Percentiles rank a stretch among this genome's conserved stretches.
phyloP scores from a whole-genome alignment of 192 early-diverging fungal species.

The Mortierella alpina region DNA sequence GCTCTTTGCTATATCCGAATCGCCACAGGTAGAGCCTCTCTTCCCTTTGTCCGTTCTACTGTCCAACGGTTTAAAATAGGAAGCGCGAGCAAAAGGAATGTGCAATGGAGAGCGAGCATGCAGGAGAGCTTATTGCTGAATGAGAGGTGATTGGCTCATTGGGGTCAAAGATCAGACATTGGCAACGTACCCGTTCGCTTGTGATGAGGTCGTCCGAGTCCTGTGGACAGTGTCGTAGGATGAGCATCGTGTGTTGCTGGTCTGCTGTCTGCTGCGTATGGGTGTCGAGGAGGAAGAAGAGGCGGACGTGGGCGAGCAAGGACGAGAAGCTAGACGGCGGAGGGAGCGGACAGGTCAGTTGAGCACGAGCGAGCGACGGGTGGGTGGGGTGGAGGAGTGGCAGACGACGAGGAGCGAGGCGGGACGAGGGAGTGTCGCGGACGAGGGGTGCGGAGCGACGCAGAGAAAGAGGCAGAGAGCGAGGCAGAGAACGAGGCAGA shows the following conservation, averaged over 20 bases:
- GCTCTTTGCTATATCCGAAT: no score
- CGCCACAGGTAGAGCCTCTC: no score
- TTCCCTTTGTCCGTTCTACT: no score
- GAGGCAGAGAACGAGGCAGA: not conserved
- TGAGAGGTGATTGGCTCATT: not conserved
- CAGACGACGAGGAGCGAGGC: not conserved
- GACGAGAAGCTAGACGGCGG: no score
- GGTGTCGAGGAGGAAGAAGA: not conserved
- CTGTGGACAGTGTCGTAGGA: conserved; percentile 61
- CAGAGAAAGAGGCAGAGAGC: not conserved
- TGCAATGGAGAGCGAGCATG: no score
- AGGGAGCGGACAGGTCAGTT: no score
- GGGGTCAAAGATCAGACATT: not conserved
- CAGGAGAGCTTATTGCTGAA: not conserved
- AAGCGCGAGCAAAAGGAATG: no score
- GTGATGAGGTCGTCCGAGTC: conserved; percentile 66
- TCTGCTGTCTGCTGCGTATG: not conserved
- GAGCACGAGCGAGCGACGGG: not conserved
- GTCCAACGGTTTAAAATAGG: no score
- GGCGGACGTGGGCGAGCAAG: no score
- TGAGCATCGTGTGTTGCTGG: conserved; percentile 47
- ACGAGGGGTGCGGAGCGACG: not conserved
- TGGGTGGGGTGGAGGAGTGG: not conserved
- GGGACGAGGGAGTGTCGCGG: not conserved
- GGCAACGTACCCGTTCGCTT: conserved; percentile 63